Evolutionary conservation across 2,329 filamentous ascomycete genomes (phyloP).

Genomic region (Arthroderma uncinatum): DNA sequence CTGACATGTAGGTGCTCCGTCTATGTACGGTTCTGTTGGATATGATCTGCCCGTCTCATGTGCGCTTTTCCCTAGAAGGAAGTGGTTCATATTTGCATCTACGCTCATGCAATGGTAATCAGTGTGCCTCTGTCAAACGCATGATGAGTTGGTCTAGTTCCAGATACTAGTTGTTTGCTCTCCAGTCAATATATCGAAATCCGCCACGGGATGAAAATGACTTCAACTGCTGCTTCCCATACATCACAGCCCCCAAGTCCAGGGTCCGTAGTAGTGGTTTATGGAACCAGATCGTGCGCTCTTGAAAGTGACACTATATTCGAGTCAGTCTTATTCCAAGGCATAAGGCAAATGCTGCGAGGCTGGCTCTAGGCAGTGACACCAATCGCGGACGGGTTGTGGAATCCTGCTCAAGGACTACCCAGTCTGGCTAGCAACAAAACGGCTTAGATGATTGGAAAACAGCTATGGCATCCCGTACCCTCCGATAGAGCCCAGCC

Average conservation of each 20-base stretch:
- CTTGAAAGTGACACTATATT: neutral
- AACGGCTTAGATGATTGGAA: too few relatives aligned
- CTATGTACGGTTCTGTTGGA: neutral
- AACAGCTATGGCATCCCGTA: neutral
- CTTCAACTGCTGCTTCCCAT: neutral
- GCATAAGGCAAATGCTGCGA: neutral
- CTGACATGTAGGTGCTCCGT: neutral
- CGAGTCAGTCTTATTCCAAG: neutral
- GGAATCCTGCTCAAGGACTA: too few relatives aligned
- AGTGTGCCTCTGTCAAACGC: neutral
- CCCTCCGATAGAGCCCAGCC: neutral
- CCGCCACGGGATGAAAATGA: neutral
- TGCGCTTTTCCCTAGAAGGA: neutral
- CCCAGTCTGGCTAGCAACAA: neutral
- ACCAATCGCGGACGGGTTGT: neutral
- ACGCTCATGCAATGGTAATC: neutral
- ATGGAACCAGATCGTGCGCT: too few relatives aligned
- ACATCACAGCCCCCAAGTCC: neutral
- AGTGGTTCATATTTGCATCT: neutral
- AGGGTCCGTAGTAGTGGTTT: neutral
- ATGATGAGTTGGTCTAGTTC: neutral
- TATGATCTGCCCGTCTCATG: neutral
- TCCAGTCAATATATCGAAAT: neutral
- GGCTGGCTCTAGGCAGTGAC: neutral
- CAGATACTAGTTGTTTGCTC: neutral